Base-by-base conservation (phyloP, 371 early-diverging fungal genomes). In the Apophysomyces trapeziformis region DNA sequence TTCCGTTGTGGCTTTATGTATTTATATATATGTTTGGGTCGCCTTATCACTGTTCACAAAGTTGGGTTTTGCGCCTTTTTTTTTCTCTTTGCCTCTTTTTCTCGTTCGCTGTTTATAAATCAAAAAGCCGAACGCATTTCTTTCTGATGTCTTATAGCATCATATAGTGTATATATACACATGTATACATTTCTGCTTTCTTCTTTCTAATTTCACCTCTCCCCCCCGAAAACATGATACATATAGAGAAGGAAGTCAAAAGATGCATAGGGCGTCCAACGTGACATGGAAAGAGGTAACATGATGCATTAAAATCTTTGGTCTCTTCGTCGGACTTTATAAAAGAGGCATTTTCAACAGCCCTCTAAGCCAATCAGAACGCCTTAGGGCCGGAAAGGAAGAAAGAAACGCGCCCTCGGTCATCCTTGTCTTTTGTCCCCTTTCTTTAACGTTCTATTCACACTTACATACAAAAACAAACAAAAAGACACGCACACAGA, bases 231-330 rank as follows among this genome's bases (percentile, higher is more conserved):
- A 26, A 26, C 32, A 26, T 26, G 32, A 26, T 26, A 26, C 32
- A 26, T 26, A 8, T 45, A 13, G 7, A 45, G 16, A 45, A 18
- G 16, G 2, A 13, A 6, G 21, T 26, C 54, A 21, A 50, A 50
- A 50, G n/a, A 35, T 50, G 54, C 54, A 50, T 50, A 21, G 5
- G 54, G 54, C 9, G 21, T 50, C 3, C n/a, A 50, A 50, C 54
- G 54, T 50, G 54, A 50, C 54, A 50, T 50, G 54, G 54, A 50
- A 50, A 21, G 18, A 50, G 16, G 35, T 21, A 8, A 50, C 54
- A 50, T 50, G 54, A 50, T 21, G 54, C 54, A 50, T 50, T 5
- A 21, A 45, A 21, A 45, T n/a, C 13, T n/a, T 4, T 0, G 16
- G 16, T 26, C 32, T 26, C 32, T 26, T 13, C 1, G 6, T 45